phyloP scores from a whole-genome alignment of 2,329 filamentous ascomycete genomes.

The Atkinsonella texensis region DNA sequence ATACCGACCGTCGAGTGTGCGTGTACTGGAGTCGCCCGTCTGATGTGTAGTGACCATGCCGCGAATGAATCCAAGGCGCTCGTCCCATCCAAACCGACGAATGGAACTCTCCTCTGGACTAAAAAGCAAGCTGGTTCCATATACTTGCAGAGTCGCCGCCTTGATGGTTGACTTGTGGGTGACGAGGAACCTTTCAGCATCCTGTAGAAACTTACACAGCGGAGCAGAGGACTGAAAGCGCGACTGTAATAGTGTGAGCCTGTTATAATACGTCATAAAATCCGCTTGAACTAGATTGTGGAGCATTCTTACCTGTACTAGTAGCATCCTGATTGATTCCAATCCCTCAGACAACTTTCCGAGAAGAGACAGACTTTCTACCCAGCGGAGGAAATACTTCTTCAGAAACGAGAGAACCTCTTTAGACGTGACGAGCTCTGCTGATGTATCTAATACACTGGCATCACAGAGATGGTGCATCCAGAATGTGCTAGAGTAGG shows the following conservation, averaged over 20 bases:
- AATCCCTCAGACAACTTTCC: conserved; percentile 6
- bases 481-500: conserved; percentile 22
- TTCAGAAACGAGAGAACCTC: conserved; percentile 10
- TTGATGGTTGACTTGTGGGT: conserved; percentile 15
- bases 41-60: conserved; percentile 7
- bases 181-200: conserved; percentile 14
- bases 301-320: conserved; percentile 2
- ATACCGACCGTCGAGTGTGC: conserved; percentile 7
- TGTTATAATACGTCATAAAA: neutral
- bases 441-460: neutral
- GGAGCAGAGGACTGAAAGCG: conserved; percentile 4
- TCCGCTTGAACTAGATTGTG: neutral
- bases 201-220: conserved; percentile 16
- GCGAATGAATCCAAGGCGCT: conserved; percentile 11
- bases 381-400: conserved; percentile 10
- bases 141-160: conserved; percentile 19
- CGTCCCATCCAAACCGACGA: conserved; percentile 7
- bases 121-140: conserved; percentile 22
- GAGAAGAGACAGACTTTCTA: conserved; percentile 10
- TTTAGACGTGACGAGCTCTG: conserved; percentile 11
- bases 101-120: conserved; percentile 14
- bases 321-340: conserved; percentile 4
- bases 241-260: conserved; percentile 1
- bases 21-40: conserved; percentile 6
- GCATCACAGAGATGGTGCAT: conserved; percentile 18